A percentile compares a stretch with the other conserved stretches of the same genome.
phyloP scores from a whole-genome alignment of 768 basidiomycete genomes.

The Pulveroboletus frians region DNA sequence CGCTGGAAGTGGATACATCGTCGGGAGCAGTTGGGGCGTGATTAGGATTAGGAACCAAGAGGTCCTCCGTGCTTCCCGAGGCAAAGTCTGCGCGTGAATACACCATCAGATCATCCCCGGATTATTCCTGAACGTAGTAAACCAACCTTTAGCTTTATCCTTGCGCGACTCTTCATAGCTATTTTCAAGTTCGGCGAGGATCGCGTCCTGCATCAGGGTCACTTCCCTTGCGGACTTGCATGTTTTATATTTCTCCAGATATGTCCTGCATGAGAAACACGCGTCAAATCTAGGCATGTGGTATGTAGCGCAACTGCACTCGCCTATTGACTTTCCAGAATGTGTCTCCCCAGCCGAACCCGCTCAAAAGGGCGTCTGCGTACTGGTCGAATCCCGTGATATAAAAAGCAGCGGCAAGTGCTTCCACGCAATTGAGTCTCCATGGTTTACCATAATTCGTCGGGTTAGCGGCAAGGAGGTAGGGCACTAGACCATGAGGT shows the following conservation, averaged over 20 bases:
- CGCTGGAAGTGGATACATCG: constrained; percentile 14
- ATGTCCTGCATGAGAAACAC: constrained; percentile 19
- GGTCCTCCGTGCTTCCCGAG: constrained; percentile 46
- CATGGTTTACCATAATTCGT: constrained; percentile 98
- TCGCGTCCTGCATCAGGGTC: constrained; percentile 52
- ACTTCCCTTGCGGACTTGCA: constrained; percentile 64
- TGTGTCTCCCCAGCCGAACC: constrained; percentile 88
- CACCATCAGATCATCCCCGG: not conserved
- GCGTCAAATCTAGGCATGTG: not conserved
- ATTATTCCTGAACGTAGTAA: not conserved
- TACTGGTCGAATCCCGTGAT: constrained; percentile 82
- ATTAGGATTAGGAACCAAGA: constrained; percentile 68
- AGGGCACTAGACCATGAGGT: constrained; percentile 62
- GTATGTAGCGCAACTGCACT: not conserved
- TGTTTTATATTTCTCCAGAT: constrained; percentile 70
- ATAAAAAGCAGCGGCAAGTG: constrained; percentile 91
- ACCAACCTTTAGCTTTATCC: constrained; percentile 40
- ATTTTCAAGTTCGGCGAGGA: constrained; percentile 64
- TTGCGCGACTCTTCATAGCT: constrained; percentile 55
- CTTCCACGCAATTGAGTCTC: constrained; percentile 92
- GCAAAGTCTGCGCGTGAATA: constrained; percentile 7
- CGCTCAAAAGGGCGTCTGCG: constrained; percentile 70
- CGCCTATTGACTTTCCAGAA: constrained; percentile 86
- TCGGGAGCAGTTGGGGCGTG: constrained; percentile 30
- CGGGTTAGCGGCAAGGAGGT: constrained; percentile 91